These are phyloP conservation scores for Carex pumila DNA, from an alignment of 176 grass and related monocot species.

Conservation along the genomic window DNA sequence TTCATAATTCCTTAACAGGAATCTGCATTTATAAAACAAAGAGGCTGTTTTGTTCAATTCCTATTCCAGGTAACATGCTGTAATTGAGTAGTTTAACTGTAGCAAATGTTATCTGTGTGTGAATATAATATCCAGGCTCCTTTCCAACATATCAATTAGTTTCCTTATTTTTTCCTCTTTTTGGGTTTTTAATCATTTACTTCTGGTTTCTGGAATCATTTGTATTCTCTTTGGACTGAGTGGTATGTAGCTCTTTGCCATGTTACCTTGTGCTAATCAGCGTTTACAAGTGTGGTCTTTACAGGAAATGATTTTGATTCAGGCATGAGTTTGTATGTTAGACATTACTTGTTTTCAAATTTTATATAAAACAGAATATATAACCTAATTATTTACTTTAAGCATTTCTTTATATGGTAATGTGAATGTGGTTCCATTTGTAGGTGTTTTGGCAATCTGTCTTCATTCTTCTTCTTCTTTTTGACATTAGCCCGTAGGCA, in stretches of 20 bases:
- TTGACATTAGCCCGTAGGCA: too few relatives aligned
- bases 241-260: background rate
- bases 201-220: background rate
- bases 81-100: conserved; percentile 15
- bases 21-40: conserved; percentile 10
- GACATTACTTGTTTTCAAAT: background rate
- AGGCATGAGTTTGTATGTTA: background rate
- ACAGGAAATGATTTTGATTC: background rate
- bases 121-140: conserved; percentile 13
- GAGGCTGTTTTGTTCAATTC: background rate
- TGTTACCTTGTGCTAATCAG: background rate
- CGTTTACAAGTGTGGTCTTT: background rate
- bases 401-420: background rate
- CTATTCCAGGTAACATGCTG: background rate
- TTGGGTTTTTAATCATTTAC: background rate
- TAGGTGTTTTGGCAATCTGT: background rate
- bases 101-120: conserved; percentile 1
- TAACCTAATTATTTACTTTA: background rate
- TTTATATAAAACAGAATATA: background rate
- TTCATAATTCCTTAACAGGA: background rate
- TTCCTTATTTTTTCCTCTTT: background rate
- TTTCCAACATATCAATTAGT: background rate
- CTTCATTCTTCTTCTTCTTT: too few relatives aligned
- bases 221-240: background rate
- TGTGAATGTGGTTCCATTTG: background rate